Evolutionary conservation across 768 basidiomycete species (phyloP), one percentile per base, ranked within the genome.

Genomic region (Phaeotremella fagi): DNA sequence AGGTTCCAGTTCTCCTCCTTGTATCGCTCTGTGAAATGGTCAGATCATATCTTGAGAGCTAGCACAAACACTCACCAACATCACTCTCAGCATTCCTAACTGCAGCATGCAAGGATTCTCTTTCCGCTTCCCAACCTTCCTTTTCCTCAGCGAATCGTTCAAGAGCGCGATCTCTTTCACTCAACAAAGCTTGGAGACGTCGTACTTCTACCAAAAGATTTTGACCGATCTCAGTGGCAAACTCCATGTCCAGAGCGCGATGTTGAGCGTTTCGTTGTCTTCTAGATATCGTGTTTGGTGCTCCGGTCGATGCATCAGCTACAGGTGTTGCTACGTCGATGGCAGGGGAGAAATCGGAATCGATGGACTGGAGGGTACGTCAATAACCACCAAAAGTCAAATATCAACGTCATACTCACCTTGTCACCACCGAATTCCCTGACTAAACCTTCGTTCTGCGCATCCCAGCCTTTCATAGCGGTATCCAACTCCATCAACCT

Each of bases 1-100:
- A 97, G 83, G 69, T 98, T 94, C 95, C 95, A 98, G 73, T 95
- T 98, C 76, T 92, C 90, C 76, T 98, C 94, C 76, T 90, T 90
- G 82, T 84, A 94, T 59, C 90, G 90, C 73, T 97, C 94, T 86
- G 66, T 25, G 9, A 26, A 5, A 16, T 20, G n/a, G 25, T 64
- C 50, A 63, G 61, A 45, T 47, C 11, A 2, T 18, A 16, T 43
- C 3, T 22, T 23, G 6, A 23, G 24, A 20, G 15, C 20, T 20
- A n/a, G 9, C 22, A 27, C 7, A 2, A 20, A n/a, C 23, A 75
- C 82, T 49, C 60, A 86, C 89, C 89, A 54, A 87, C 80, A 55
- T 79, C 85, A 72, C 85, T 82, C 75, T 95, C 88, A 66, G 90
- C 86, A 44, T 84, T 79, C 59, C 82, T 79, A n/a, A 92, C 80